Conservation (phyloP, 805 yeast species). For the Wickerhamiella shivajii region DNA sequence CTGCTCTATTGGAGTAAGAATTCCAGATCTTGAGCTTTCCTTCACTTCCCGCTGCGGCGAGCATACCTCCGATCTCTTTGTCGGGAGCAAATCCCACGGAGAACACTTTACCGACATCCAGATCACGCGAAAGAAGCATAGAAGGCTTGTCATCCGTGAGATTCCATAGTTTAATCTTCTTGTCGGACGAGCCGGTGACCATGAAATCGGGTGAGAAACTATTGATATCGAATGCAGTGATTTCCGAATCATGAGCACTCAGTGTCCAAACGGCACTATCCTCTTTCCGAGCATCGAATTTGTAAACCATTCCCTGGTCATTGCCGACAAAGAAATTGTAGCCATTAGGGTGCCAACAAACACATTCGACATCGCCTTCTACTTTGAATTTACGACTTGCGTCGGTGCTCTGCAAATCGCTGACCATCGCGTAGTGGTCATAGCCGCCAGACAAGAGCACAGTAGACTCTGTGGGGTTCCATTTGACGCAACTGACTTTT, state of each 20-base stretch:
- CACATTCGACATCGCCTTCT: constrained; percentile 75
- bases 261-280: constrained; percentile 77
- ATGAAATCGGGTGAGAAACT: constrained; percentile 53
- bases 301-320: constrained; percentile 77
- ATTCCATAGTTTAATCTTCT: constrained; percentile 77
- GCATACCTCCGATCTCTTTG: constrained; percentile 66
- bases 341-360: constrained; percentile 52
- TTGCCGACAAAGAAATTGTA: constrained; percentile 66
- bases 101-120: constrained; percentile 87
- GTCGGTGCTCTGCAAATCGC: constrained; percentile 63
- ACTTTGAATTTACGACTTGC: constrained; percentile 38
- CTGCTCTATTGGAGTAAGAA: constrained; percentile 64
- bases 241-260: constrained; percentile 94
- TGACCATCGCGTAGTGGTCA: constrained; percentile 57
- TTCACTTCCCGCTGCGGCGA: constrained; percentile 76
- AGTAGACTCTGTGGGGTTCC: constrained; percentile 47
- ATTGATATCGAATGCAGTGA: constrained; percentile 67
- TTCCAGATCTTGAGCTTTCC: constrained; percentile 89
- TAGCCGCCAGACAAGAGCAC: constrained; percentile 84
- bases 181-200: constrained; percentile 82
- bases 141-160: constrained; percentile 50
- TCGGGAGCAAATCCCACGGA: constrained; percentile 76
- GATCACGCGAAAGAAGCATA: constrained; percentile 80
- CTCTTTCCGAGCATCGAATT: constrained; percentile 66
- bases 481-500: constrained; percentile 74